Base-by-base conservation (phyloP, 768 basidiomycete genomes). In the Hydnomerulius pinastri region DNA sequence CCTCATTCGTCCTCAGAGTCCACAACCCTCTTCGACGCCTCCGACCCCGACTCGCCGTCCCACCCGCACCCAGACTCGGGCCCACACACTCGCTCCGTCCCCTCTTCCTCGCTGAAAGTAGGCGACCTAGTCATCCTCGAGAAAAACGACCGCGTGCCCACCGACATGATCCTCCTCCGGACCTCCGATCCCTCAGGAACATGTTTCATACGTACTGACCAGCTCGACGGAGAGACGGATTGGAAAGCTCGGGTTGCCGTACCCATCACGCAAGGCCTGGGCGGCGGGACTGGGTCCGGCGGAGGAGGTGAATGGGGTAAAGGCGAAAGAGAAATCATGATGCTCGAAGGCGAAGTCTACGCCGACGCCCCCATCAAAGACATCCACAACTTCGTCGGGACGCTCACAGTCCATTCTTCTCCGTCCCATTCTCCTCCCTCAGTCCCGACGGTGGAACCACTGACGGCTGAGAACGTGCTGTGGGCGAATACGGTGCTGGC, bases 401-500 rank as follows among this genome's bases (percentile, higher is more conserved):
- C 94, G 0, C 83, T 98, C 53, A 94, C 92, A 0, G 73, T 87
- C 45, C 83, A 83, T 56, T 76, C 77, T 15, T 50, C 61, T n/a
- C 49, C 58, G 9, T 53, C 68, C 3, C 49, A 54, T 20, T 43
- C 53, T 18, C 51, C 21, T 9, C 44, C 70, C 77, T 48, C 56
- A 80, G 24, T 17, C 3, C 74, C 77, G 4, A 81, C 77, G 1
- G 79, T 92, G 17, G 87, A 88, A 35, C 92, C 96, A 0, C 74
- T 99, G n/a, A 90, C 91, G 1, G 93, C 91, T 1, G 96, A 98
- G 67, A 98, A 98, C 68, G 79, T 96, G 33, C 77, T 99, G 4
- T 99, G 97, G 96, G 81, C 95, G 0, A 98, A 98, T 66, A 98
- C 97, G 0, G 97, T 99, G 3, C 79, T 99, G 25, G 96, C 97